Conservation (phyloP, 2,329 filamentous ascomycete species). For the Chaetomium sp. region DNA sequence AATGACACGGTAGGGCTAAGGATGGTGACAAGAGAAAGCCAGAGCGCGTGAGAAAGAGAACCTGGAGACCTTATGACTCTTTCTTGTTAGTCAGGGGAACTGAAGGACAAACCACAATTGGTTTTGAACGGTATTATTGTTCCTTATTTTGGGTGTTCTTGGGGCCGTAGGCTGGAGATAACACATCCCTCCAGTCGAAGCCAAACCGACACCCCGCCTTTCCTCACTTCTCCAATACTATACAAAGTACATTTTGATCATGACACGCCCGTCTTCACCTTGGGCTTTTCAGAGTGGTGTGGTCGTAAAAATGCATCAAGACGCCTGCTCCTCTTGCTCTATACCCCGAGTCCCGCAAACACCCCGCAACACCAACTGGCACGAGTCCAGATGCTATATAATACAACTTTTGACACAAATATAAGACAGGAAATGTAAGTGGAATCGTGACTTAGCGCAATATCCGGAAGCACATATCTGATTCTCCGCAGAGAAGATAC, state of each 20-base stretch:
- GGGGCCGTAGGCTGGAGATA: no score
- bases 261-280: constrained; percentile 5
- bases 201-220: not conserved
- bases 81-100: no score
- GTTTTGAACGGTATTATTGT: no score
- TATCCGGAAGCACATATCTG: not conserved
- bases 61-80: no score
- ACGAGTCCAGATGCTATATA: constrained; percentile 19
- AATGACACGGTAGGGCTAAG: not conserved
- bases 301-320: constrained; percentile 22
- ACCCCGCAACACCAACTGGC: constrained; percentile 13
- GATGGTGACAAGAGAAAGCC: not conserved
- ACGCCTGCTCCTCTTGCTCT: constrained; percentile 19
- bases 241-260: constrained; percentile 8
- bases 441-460: not conserved
- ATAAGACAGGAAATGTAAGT: constrained; percentile 8
- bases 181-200: not conserved
- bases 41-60: not conserved
- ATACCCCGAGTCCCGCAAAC: constrained; percentile 16
- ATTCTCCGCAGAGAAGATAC: not conserved
- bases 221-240: not conserved
- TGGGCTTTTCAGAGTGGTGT: constrained; percentile 13
- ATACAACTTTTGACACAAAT: constrained; percentile 20
- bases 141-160: no score
- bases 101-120: no score